Percentiles rank a stretch among this genome's conserved stretches.
Evolutionary conservation across 257 asterid genomes (phyloP).

Genomic region (Plectranthus barbatus): DNA sequence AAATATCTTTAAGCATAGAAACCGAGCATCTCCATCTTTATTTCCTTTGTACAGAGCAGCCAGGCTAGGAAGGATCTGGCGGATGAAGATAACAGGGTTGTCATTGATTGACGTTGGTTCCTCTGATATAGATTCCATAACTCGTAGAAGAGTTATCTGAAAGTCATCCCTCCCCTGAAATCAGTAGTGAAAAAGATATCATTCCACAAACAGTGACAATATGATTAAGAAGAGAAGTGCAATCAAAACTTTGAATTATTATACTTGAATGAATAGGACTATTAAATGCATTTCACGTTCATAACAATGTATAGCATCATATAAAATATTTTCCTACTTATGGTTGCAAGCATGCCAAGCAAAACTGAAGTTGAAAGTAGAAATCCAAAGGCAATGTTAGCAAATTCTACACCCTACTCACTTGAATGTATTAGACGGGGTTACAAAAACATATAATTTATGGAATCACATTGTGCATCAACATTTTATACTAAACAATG

Average conservation of each 20-base stretch:
- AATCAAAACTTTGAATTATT: too few species aligned
- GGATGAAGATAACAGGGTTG: slow-evolving; percentile 48
- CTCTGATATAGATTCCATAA: slow-evolving; percentile 78
- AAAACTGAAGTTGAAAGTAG: neutral
- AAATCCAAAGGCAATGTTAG: neutral
- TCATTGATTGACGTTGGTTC: slow-evolving; percentile 53
- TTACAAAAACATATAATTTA: neutral
- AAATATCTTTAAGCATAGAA: slow-evolving; percentile 87
- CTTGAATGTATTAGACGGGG: neutral
- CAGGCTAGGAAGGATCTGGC: slow-evolving; percentile 80
- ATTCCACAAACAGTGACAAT: neutral
- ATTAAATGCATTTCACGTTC: neutral
- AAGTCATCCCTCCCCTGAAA: slow-evolving; percentile 98
- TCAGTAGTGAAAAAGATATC: slow-evolving; percentile 4
- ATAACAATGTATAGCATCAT: neutral
- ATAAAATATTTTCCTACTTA: neutral
- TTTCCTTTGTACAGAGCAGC: slow-evolving; percentile 81
- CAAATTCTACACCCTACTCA: neutral
- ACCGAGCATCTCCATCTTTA: slow-evolving; percentile 93
- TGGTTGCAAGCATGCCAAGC: neutral
- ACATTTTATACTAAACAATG: neutral
- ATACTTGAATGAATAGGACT: neutral
- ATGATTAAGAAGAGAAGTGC: neutral
- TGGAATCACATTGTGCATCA: neutral
- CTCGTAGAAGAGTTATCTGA: slow-evolving; percentile 82